These are phyloP conservation scores for Cladosporium oxysporum DNA, from an alignment of 2,329 filamentous ascomycete genomes.

Conservation along the genomic window DNA sequence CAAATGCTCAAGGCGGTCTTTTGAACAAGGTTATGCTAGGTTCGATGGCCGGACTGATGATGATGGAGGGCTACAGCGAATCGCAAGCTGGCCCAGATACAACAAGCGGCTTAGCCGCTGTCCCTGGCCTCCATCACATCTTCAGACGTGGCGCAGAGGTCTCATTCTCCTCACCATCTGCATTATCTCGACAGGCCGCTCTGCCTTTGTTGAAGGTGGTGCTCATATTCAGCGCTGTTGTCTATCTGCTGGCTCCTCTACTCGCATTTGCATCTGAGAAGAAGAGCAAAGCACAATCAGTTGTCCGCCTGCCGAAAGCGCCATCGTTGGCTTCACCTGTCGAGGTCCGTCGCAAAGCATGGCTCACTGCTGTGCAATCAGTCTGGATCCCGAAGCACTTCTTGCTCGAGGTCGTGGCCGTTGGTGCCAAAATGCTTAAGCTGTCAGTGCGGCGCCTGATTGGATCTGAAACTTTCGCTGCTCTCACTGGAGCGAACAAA, in stretches of 20 bases:
- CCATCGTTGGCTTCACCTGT: constrained; percentile 80
- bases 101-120: constrained; percentile 44
- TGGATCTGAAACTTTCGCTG: constrained; percentile 74
- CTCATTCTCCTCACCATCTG: constrained; percentile 25
- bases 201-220: constrained; percentile 53
- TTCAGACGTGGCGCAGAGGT: constrained; percentile 32
- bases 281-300: constrained; percentile 49
- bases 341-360: constrained; percentile 81
- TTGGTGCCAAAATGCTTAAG: constrained; percentile 78
- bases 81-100: constrained; percentile 51
- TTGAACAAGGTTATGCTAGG: constrained; percentile 86
- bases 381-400: constrained; percentile 91
- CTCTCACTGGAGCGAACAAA: constrained; percentile 75
- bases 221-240: constrained; percentile 53
- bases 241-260: constrained; percentile 59
- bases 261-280: constrained; percentile 59
- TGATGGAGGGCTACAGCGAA: constrained; percentile 76
- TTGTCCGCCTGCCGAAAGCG: constrained; percentile 49
- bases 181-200: constrained; percentile 31
- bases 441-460: constrained; percentile 77
- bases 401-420: constrained; percentile 78
- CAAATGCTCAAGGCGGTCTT: constrained; percentile 48
- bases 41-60: constrained; percentile 87
- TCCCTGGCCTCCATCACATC: constrained; percentile 39
- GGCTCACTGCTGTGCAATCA: constrained; percentile 89